These are phyloP conservation scores for Xylaria castorea DNA, from an alignment of 495 filamentous ascomycete species.

Conservation along the genomic window DNA sequence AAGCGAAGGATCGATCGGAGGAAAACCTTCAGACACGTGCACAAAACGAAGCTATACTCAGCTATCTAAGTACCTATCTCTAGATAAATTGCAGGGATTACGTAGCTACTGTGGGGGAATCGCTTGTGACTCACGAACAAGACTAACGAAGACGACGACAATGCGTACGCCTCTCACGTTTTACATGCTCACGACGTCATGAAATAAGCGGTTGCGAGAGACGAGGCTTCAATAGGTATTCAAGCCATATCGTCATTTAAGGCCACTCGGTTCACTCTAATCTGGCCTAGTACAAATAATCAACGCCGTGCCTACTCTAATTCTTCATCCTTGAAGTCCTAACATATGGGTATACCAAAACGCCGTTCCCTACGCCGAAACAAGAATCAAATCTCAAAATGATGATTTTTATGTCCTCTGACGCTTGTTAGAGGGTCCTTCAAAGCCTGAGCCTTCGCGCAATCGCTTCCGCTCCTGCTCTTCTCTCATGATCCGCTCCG, in stretches of 20 bases:
- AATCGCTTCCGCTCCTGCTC: constrained; percentile 76
- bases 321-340: neutral
- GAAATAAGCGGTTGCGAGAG: neutral
- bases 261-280: neutral
- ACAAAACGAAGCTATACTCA: neutral
- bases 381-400: neutral
- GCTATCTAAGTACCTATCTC: neutral
- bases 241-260: neutral
- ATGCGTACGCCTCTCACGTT: neutral
- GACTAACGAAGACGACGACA: neutral
- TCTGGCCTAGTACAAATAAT: neutral
- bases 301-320: neutral
- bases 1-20: neutral
- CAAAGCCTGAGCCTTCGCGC: constrained; percentile 50
- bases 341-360: constrained; percentile 35
- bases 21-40: neutral
- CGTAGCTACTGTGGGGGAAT: neutral
- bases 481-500: constrained; percentile 90
- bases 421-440: constrained; percentile 46
- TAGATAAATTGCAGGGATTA: neutral
- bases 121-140: constrained; percentile 1
- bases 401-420: constrained; percentile 41
- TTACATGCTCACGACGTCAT: neutral
- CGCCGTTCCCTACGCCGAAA: constrained; percentile 30
- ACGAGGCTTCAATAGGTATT: neutral